Conservation (phyloP, 495 filamentous ascomycete genomes). For the Platismatia glauca region DNA sequence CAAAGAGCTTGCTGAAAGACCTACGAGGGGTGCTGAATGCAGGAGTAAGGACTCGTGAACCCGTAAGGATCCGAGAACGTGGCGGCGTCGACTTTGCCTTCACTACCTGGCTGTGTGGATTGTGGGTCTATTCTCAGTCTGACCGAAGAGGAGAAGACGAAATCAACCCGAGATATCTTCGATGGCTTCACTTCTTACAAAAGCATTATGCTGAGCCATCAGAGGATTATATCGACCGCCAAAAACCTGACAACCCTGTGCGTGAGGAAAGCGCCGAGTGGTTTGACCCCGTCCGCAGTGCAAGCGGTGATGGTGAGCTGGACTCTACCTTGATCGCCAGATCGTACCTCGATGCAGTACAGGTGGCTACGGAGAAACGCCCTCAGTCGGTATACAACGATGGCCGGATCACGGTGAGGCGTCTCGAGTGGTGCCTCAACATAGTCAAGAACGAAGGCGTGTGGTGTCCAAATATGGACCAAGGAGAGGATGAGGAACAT, state of each 20-base stretch:
- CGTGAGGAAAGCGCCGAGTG: slow-evolving; percentile 2
- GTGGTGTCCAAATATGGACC: slow-evolving; percentile 24
- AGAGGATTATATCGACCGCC: background rate
- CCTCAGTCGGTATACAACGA: slow-evolving; percentile 21
- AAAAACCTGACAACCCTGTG: background rate
- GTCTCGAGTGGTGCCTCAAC: slow-evolving; percentile 20
- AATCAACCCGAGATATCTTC: background rate
- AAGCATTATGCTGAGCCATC: background rate
- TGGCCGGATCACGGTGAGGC: slow-evolving; percentile 4
- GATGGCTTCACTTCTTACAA: slow-evolving; percentile 11
- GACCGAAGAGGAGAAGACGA: background rate
- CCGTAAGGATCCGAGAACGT: slow-evolving; percentile 17
- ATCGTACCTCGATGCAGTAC: slow-evolving; percentile 17
- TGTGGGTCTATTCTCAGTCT: slow-evolving; percentile 6
- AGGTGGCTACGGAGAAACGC: slow-evolving; percentile 12
- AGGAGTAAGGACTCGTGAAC: slow-evolving; percentile 22
- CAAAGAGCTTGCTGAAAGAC: slow-evolving; percentile 17
- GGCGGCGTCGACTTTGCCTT: slow-evolving; percentile 21
- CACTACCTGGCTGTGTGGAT: slow-evolving; percentile 22
- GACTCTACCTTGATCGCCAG: slow-evolving; percentile 7
- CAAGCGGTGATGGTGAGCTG: slow-evolving; percentile 1
- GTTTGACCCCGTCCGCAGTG: slow-evolving; percentile 9
- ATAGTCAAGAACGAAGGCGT: slow-evolving; percentile 20
- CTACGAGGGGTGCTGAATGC: slow-evolving; percentile 20
- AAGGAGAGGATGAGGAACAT: slow-evolving; percentile 23